Evolutionary conservation across 2,329 filamentous ascomycete species (phyloP), one percentile per base, ranked within the genome.

Genomic region (Exophiala sideris): DNA sequence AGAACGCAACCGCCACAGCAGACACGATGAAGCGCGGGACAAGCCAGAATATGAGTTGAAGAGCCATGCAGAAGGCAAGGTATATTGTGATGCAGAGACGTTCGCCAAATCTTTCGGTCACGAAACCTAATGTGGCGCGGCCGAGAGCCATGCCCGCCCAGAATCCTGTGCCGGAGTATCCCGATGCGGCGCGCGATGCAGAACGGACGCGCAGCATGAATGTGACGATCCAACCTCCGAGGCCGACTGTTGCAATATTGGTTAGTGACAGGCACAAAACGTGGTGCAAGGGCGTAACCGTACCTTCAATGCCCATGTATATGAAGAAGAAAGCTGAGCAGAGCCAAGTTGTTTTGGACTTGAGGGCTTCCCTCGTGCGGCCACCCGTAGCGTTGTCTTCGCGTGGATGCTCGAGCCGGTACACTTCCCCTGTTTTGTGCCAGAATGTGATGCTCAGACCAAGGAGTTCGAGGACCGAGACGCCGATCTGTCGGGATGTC

Each of bases 141-240:
- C 89, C 89, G 0, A 89, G 66, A 0, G 88, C 90, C 60, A 91
- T 76, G 0, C 89, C 89, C 33, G 88, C 79, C 89, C 89, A 94
- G 73, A 91, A 64, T 1, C 62, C 85, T 0, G 88, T 92, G 0
- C 84, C 85, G 0, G 83, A 84, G 73, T 94, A 82, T 2, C 89
- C 89, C 33, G 86, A 85, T 2, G 84, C 78, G 65, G 94, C 92
- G 0, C 83, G 74, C 20, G 76, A 79, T 3, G 85, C 88, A 35
- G 85, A 70, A 11, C 91, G 81, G 20, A 91, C 84, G 16, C 81
- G 76, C n/a, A 91, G 83, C 88, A 95, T 95, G 67, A 95, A 95
- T 5, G 59, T 63, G 48, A 89, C 84, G 57, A 91, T 83, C 87
- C 87, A 90, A 29, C 87, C 87, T 14, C 83, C 83, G 1, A 88